Conservation (phyloP, 1,284 basidiomycete species). For the Pyrrhoderma noxium region DNA sequence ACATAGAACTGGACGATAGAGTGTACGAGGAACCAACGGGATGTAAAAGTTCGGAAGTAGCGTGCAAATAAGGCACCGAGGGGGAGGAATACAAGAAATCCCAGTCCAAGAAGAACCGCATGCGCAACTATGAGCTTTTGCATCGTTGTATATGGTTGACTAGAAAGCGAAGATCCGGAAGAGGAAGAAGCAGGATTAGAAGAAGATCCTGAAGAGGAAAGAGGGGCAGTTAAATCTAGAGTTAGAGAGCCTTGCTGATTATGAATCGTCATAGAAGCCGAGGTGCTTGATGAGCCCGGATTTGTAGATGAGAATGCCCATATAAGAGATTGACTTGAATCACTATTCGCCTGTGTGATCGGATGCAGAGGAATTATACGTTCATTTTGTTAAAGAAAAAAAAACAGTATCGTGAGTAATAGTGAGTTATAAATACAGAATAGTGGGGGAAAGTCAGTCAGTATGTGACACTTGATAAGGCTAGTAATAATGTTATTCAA, state of each 20-base stretch:
- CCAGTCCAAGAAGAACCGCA: constrained; percentile 43
- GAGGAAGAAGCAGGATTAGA: constrained; percentile 5
- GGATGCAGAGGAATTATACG: too few species aligned
- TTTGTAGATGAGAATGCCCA: constrained; percentile 40
- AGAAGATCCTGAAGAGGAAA: constrained; percentile 22
- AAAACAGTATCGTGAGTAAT: too few species aligned
- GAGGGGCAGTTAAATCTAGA: constrained; percentile 36
- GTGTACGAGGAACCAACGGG: constrained; percentile 50
- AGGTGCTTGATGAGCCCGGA: constrained; percentile 31
- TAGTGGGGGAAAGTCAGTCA: too few species aligned
- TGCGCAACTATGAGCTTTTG: constrained; percentile 46
- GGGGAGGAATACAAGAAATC: constrained; percentile 54
- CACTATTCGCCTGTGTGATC: constrained; percentile 37
- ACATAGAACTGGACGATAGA: constrained; percentile 41
- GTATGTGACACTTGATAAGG: too few species aligned
- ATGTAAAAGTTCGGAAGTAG: constrained; percentile 45
- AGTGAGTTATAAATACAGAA: constrained; percentile 9
- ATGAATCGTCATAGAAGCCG: constrained; percentile 39
- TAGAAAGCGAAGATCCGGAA: background rate
- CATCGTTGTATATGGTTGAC: constrained; percentile 28
- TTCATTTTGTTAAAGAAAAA: too few species aligned
- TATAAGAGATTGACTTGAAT: constrained; percentile 37
- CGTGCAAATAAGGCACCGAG: constrained; percentile 51
- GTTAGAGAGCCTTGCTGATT: constrained; percentile 29
- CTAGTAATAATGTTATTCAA: too few species aligned